phyloP scores from a whole-genome alignment of 2,329 filamentous ascomycete genomes.

The Leptographium flavum region DNA sequence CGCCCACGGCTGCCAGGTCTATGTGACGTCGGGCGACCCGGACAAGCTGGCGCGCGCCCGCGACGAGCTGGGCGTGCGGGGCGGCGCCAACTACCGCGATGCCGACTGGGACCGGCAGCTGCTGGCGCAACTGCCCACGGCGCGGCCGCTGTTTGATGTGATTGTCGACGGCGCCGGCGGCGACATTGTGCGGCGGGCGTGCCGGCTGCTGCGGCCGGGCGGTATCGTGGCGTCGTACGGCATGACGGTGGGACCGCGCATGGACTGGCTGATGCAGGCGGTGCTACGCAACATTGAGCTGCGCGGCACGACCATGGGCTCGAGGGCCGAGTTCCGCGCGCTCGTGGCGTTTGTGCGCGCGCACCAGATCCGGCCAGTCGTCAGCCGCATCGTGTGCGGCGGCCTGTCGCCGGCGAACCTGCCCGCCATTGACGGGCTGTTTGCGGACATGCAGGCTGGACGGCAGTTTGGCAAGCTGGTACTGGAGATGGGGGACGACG shows the following conservation, averaged over 20 bases:
- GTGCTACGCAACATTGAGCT: constrained; percentile 82
- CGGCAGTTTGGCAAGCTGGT: constrained; percentile 90
- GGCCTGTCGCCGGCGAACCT: constrained; percentile 49
- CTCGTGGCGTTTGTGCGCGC: constrained; percentile 64
- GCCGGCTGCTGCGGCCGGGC: constrained; percentile 60
- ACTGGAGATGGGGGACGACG: constrained; percentile 42
- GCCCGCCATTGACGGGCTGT: constrained; percentile 65
- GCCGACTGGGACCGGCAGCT: constrained; percentile 72
- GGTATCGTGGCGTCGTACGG: constrained; percentile 80
- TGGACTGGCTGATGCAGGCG: constrained; percentile 74
- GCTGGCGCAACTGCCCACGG: constrained; percentile 42
- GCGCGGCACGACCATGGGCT: constrained; percentile 81
- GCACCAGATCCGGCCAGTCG: constrained; percentile 60
- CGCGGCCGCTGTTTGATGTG: constrained; percentile 59
- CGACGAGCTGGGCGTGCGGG: constrained; percentile 55
- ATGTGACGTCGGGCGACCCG: constrained; percentile 60
- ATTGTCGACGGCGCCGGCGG: constrained; percentile 87
- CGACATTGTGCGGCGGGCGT: constrained; percentile 57
- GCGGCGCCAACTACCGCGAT: constrained; percentile 71
- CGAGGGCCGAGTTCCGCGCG: constrained; percentile 72
- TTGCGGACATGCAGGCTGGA: constrained; percentile 75
- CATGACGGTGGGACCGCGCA: constrained; percentile 77
- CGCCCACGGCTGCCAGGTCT: constrained; percentile 62
- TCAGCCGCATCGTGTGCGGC: constrained; percentile 57
- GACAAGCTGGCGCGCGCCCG: constrained; percentile 63